A percentile compares a stretch with the other conserved stretches of the same genome.
Conservation (phyloP, 306 rosid species). For the Pyrus betulifolia region DNA sequence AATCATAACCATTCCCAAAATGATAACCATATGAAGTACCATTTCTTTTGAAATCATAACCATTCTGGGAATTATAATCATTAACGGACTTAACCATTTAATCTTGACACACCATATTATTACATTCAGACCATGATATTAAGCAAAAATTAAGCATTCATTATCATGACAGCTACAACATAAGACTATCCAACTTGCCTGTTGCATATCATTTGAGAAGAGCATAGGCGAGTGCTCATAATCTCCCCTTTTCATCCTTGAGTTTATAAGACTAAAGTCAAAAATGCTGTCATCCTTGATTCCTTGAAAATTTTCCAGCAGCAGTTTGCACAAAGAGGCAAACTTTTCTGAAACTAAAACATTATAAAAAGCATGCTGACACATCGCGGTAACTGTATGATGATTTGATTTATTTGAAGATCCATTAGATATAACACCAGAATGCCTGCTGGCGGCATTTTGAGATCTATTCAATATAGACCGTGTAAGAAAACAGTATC, state of each 20-base stretch:
- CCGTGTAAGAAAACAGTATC: slow-evolving; percentile 21
- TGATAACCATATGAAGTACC: not conserved
- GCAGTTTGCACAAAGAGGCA: slow-evolving; percentile 51
- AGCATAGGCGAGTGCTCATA: slow-evolving; percentile 69
- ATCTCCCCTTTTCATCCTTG: slow-evolving; percentile 61
- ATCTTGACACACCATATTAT: not conserved
- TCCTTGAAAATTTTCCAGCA: slow-evolving; percentile 66
- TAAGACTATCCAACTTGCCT: slow-evolving; percentile 41
- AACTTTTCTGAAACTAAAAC: slow-evolving; percentile 67
- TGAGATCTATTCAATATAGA: slow-evolving; percentile 29
- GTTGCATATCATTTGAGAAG: slow-evolving; percentile 75
- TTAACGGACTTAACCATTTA: not conserved
- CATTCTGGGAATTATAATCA: not conserved
- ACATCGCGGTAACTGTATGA: slow-evolving; percentile 28
- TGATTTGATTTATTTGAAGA: slow-evolving; percentile 35
- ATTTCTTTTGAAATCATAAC: not conserved
- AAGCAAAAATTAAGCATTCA: not conserved
- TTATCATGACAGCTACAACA: not conserved
- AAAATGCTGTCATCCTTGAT: slow-evolving; percentile 56
- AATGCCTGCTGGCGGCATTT: slow-evolving; percentile 39
- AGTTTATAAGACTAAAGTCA: slow-evolving; percentile 61
- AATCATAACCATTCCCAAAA: not conserved
- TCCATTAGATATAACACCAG: slow-evolving; percentile 33
- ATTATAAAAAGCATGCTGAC: slow-evolving; percentile 47
- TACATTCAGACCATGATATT: not conserved